Evolutionary conservation across 805 yeast species (phyloP).

Genomic region (Monosporozyma servazzii): DNA sequence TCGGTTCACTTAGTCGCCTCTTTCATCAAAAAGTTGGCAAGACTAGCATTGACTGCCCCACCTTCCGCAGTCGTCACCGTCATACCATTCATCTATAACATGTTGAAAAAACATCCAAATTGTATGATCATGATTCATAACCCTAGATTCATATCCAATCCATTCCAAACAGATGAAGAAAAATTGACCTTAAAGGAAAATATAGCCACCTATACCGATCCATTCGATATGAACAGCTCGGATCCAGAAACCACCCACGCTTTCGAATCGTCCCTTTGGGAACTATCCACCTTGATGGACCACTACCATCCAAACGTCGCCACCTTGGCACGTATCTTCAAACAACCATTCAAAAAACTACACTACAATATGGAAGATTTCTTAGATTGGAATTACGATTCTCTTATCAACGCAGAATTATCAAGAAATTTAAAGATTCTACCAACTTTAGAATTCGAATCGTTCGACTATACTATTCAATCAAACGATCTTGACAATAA

Average conservation of each 20-base stretch:
- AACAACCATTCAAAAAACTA: constrained; percentile 83
- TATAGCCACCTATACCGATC: constrained; percentile 41
- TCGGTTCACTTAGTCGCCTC: constrained; percentile 81
- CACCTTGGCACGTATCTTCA: constrained; percentile 76
- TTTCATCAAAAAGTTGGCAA: constrained; percentile 72
- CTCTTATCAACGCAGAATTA: constrained; percentile 54
- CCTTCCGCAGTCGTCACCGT: constrained; percentile 83
- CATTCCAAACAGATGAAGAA: constrained; percentile 22
- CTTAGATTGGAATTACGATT: constrained; percentile 77
- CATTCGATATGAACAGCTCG: constrained; percentile 50
- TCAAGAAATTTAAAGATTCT: constrained; percentile 57
- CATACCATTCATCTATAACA: constrained; percentile 85
- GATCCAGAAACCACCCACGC: constrained; percentile 81
- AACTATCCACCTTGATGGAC: constrained; percentile 61
- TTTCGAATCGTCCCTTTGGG: constrained; percentile 85
- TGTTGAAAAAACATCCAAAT: constrained; percentile 83
- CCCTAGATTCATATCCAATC: constrained; percentile 24
- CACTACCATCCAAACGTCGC: constrained; percentile 97
- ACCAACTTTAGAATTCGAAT: constrained; percentile 71
- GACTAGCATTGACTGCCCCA: constrained; percentile 66
- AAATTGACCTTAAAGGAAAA: constrained; percentile 16
- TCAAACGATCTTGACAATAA: constrained; percentile 3
- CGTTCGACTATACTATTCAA: constrained; percentile 7
- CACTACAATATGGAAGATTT: constrained; percentile 89
- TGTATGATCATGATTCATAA: constrained; percentile 83